Evolutionary conservation across 106 monocot species (phyloP).

Genomic region (Narthecium ossifragum): DNA sequence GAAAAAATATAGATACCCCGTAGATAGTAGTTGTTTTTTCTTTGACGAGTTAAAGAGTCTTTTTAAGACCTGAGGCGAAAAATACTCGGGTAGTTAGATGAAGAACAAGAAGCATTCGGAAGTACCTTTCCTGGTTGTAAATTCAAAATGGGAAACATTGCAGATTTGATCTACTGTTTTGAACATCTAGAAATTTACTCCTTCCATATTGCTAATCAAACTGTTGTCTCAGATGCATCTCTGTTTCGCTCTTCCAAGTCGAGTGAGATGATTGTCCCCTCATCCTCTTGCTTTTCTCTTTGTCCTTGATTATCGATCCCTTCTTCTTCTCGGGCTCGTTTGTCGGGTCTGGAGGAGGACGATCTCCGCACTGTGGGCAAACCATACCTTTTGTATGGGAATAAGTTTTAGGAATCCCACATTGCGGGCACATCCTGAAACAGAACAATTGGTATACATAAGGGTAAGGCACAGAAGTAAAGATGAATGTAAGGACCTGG

Average conservation of each 20-base stretch:
- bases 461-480: too few species aligned
- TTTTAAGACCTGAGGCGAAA: too few species aligned
- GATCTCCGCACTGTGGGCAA: constrained; percentile 78
- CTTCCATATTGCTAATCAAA: constrained; percentile 73
- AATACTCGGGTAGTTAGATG: too few species aligned
- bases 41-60: too few species aligned
- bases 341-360: constrained; percentile 43
- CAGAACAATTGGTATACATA: neutral
- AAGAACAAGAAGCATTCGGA: too few species aligned
- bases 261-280: constrained; percentile 90
- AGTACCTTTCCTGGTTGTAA: too few species aligned
- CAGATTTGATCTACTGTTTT: too few species aligned
- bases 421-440: constrained; percentile 78
- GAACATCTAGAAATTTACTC: too few species aligned
- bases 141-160: too few species aligned
- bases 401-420: constrained; percentile 91
- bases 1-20: too few species aligned
- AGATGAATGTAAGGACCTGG: too few species aligned
- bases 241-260: constrained; percentile 95
- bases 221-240: constrained; percentile 89
- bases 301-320: constrained; percentile 79
- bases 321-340: constrained; percentile 64
- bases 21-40: too few species aligned
- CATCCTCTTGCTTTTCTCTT: constrained; percentile 97
- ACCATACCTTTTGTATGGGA: constrained; percentile 68